Evolutionary conservation across 495 filamentous ascomycete species (phyloP), one percentile per base, ranked within the genome.

Genomic region (Aspergillus saccharolyticus): DNA sequence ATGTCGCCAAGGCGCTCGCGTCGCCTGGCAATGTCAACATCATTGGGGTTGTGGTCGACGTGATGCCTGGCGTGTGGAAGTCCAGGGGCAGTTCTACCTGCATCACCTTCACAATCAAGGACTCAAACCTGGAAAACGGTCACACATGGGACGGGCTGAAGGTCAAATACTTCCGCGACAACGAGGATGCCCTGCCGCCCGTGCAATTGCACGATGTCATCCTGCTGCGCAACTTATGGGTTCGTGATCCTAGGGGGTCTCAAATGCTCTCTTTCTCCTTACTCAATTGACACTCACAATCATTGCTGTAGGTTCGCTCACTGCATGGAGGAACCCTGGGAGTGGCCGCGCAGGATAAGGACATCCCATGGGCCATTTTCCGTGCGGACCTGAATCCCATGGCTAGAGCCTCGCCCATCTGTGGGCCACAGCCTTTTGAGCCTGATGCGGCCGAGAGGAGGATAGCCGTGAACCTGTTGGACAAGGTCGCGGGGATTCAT

Each of bases 51-150:
- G 77, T 81, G 1, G 73, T 78, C 4, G 80, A 82, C 62, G 64
- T 61, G 42, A 59, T 75, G 51, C 58, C 54, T 17, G 62, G 64
- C 14, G 57, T 68, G 16, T 60, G 7, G n/a, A 62, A 52, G 28
- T 67, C 71, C 7, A 61, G 57, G 51, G 70, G 71, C 16, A 68
- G 68, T 3, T 71, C 73, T 1, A 66, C 64, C 22, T 77, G 66
- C 57, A 65, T 74, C 49, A 81, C 76, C 6, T 82, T 83, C 48
- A 80, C 77, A 6, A 63, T 83, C 28, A 76, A 73, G 57, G 80
- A 83, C 58, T 56, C 53, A 0, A 62, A 72, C 15, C 64, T 74
- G 20, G 47, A 56, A 12, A 68, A 73, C 56, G 59, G 54, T 15
- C 62, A 66, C 42, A 52, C 46, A 43, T 71, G 74, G 68, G 68